phyloP scores from a whole-genome alignment of 164 flowering plant genomes.

The Protea cynaroides region DNA sequence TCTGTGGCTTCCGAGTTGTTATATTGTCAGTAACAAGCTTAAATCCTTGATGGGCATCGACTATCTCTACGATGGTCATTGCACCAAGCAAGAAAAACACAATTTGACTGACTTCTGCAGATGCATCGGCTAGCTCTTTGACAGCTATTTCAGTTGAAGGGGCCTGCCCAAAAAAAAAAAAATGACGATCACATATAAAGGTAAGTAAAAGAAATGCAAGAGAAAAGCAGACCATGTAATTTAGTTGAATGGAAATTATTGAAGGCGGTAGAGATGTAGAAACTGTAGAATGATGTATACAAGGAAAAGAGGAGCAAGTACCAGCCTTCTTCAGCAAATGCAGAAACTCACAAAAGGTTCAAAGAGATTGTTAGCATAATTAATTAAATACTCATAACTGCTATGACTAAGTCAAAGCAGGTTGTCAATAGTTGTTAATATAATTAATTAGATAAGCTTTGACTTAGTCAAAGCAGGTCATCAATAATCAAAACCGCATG shows the following conservation, averaged over 20 bases:
- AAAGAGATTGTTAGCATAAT: no score
- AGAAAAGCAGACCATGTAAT: neutral
- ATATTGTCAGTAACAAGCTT: constrained; percentile 94
- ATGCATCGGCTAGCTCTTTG: constrained; percentile 72
- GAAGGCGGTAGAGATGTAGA: neutral
- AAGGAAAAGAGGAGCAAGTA: neutral
- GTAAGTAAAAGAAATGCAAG: neutral
- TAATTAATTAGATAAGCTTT: no score
- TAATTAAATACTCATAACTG: no score
- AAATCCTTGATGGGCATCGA: constrained; percentile 99
- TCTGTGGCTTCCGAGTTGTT: constrained; percentile 84
- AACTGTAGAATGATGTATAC: neutral
- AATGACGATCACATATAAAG: neutral
- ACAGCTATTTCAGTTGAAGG: constrained; percentile 93
- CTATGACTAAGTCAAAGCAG: no score
- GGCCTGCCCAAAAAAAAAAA: constrained; percentile 55
- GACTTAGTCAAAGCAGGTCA: no score
- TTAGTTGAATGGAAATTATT: neutral
- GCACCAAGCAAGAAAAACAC: constrained; percentile 99
- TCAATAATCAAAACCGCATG: no score
- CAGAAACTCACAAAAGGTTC: neutral
- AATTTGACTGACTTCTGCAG: constrained; percentile 95
- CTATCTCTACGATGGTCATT: constrained; percentile 97
- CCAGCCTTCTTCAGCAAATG: neutral
- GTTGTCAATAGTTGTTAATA: no score